phyloP scores from a whole-genome alignment of 768 basidiomycete species.

The Pleurotus tuber-regium region DNA sequence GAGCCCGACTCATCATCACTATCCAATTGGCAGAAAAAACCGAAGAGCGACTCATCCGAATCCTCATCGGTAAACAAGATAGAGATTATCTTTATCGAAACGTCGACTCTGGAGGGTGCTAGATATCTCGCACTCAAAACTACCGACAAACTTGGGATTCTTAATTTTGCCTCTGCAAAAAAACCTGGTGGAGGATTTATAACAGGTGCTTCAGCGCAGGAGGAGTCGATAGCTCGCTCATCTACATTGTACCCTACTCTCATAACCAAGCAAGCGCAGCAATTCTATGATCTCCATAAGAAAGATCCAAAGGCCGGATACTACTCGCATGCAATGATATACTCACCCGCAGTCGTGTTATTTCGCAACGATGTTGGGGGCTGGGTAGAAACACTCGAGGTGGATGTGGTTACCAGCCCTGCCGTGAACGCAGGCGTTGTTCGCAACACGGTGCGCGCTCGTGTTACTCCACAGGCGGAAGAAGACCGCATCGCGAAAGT shows the following conservation, averaged over 20 bases:
- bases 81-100: constrained; percentile 53
- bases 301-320: constrained; percentile 48
- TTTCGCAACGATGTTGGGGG: constrained; percentile 63
- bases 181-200: constrained; percentile 77
- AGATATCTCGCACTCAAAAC: constrained; percentile 30
- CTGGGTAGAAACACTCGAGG: constrained; percentile 52
- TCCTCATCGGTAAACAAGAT: constrained; percentile 14
- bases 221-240: constrained; percentile 77
- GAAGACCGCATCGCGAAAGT: constrained; percentile 42
- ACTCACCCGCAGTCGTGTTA: constrained; percentile 59
- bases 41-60: constrained; percentile 10
- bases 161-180: constrained; percentile 77
- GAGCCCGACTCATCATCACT: constrained; percentile 42
- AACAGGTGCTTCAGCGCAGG: constrained; percentile 72
- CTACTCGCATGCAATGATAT: constrained; percentile 80
- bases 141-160: constrained; percentile 48
- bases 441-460: constrained; percentile 23
- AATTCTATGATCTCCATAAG: constrained; percentile 63
- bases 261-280: constrained; percentile 46
- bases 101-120: constrained; percentile 63
- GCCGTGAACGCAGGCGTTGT: constrained; percentile 69
- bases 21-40: constrained; percentile 38
- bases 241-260: constrained; percentile 70
- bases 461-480: constrained; percentile 22
- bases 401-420: constrained; percentile 68